Conservation (phyloP, 2,329 filamentous ascomycete genomes). For the Arthroderma sp. region DNA sequence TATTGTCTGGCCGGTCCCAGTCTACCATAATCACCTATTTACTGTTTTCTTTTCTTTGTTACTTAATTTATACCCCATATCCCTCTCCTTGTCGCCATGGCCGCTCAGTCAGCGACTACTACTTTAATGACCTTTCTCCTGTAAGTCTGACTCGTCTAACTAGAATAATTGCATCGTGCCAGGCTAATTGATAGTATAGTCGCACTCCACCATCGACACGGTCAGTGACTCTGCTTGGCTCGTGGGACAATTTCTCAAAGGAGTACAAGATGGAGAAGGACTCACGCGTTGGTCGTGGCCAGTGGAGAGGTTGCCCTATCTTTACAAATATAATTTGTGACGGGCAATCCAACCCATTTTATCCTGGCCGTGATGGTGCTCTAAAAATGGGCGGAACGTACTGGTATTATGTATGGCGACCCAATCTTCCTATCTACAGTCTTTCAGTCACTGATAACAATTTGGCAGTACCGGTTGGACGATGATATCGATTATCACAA, state of each 20-base stretch:
- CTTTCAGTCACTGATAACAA: not conserved
- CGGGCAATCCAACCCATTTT: conserved; percentile 44
- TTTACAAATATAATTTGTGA: conserved; percentile 80
- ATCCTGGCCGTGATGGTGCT: conserved; percentile 55
- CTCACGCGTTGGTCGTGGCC: conserved; percentile 54
- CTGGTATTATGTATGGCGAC: conserved; percentile 73
- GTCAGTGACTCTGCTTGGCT: conserved; percentile 71
- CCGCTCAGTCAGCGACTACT: conserved; percentile 13
- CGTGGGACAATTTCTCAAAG: conserved; percentile 85
- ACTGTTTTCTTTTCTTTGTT: not conserved
- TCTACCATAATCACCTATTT: conserved; percentile 1
- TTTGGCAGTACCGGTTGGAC: conserved; percentile 64
- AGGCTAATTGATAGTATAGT: conserved; percentile 14
- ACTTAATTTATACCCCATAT: not conserved
- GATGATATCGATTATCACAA: conserved; percentile 66
- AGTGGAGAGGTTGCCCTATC: conserved; percentile 78
- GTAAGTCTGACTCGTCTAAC: conserved; percentile 11
- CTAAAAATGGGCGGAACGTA: conserved; percentile 88
- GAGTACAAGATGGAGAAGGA: conserved; percentile 74
- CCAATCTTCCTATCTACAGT: conserved; percentile 2
- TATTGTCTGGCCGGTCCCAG: not conserved
- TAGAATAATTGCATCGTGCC: conserved; percentile 3
- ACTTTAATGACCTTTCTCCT: conserved; percentile 21
- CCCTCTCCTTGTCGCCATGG: conserved; percentile 8
- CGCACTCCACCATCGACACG: conserved; percentile 27